phyloP scores from a whole-genome alignment of 2,329 filamentous ascomycete genomes.

The Trichoderma sp. region DNA sequence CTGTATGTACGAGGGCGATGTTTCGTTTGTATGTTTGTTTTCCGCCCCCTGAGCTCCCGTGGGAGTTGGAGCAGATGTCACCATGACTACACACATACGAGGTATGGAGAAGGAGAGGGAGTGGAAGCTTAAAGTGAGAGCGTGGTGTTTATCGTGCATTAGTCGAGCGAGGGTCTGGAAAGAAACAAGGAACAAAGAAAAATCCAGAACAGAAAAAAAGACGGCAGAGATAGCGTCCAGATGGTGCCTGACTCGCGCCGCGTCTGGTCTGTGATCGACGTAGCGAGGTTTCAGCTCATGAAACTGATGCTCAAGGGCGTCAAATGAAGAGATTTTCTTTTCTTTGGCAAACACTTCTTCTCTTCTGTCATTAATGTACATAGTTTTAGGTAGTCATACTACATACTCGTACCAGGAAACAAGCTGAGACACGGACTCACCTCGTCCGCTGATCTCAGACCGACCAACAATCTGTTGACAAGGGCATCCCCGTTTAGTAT shows the following conservation, averaged over 20 bases:
- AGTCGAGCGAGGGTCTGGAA: neutral
- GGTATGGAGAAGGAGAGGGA: neutral
- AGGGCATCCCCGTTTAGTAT: neutral
- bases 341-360: neutral
- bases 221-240: neutral
- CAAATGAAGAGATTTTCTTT: neutral
- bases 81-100: neutral
- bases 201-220: too few species aligned
- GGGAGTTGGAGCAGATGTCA: too few species aligned
- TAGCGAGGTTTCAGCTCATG: slow-evolving; percentile 3
- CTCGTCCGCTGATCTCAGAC: neutral
- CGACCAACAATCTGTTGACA: neutral
- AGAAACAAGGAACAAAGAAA: neutral
- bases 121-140: neutral
- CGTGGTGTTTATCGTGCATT: neutral
- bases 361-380: too few species aligned
- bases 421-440: slow-evolving; percentile 9
- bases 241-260: neutral
- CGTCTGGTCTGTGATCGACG: neutral
- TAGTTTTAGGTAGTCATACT: too few species aligned
- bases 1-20: too few species aligned
- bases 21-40: too few species aligned
- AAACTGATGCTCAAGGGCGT: neutral
- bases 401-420: too few species aligned
- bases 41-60: too few species aligned